phyloP scores from a whole-genome alignment of 2,329 filamentous ascomycete genomes.

The Trichoderma atroviride region DNA sequence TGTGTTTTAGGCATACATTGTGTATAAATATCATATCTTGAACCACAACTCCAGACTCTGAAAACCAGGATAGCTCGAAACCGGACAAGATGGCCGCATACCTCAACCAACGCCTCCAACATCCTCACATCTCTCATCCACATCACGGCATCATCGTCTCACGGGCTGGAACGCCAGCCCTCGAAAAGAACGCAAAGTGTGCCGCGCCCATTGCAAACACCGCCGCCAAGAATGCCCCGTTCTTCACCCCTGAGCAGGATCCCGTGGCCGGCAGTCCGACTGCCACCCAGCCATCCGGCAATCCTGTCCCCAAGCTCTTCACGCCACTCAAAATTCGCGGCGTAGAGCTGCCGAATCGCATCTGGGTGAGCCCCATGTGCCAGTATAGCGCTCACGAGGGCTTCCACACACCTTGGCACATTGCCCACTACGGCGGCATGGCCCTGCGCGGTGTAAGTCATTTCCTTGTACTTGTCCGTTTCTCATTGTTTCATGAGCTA shows the following conservation, averaged over 20 bases:
- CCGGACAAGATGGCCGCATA: slow-evolving; percentile 11
- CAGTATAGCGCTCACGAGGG: slow-evolving; percentile 51
- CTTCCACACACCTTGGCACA: slow-evolving; percentile 69
- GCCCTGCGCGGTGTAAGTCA: slow-evolving; percentile 57
- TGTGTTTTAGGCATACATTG: background rate
- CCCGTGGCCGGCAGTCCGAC: slow-evolving; percentile 46
- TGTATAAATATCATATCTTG: background rate
- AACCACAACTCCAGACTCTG: background rate
- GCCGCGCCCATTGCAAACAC: slow-evolving; percentile 32
- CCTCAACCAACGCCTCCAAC: slow-evolving; percentile 6
- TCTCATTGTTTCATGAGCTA: background rate
- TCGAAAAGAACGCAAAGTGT: slow-evolving; percentile 10
- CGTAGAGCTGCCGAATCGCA: slow-evolving; percentile 48
- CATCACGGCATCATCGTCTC: slow-evolving; percentile 18
- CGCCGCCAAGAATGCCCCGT: slow-evolving; percentile 42
- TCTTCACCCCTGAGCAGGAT: slow-evolving; percentile 50
- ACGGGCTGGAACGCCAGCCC: background rate
- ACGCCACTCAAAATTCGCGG: slow-evolving; percentile 51
- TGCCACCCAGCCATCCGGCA: background rate
- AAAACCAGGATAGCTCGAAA: background rate
- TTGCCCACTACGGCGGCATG: slow-evolving; percentile 74
- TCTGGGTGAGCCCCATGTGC: slow-evolving; percentile 50
- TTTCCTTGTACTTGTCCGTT: background rate
- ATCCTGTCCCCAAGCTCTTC: slow-evolving; percentile 48
- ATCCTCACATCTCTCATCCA: slow-evolving; percentile 12